Percentiles rank a stretch among this genome's conserved stretches.
Evolutionary conservation across 352 stramenopile species (phyloP).

Genomic region (Lagenidium sp.): DNA sequence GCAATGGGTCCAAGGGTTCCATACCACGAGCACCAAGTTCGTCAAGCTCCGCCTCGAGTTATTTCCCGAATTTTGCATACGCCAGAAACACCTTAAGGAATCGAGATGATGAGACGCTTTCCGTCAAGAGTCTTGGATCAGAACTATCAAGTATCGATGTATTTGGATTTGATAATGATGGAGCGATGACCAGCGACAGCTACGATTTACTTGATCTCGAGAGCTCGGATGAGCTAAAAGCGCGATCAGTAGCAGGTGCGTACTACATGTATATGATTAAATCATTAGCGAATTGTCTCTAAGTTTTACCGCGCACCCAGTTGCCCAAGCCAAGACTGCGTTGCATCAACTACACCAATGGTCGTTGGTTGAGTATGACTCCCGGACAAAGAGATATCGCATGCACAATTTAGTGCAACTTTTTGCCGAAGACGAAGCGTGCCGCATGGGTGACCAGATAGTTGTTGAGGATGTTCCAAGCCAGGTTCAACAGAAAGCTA

Average conservation of each 20-base stretch:
- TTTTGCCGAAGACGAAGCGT: slow-evolving; percentile 72
- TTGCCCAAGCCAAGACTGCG: slow-evolving; percentile 34
- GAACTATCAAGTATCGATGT: slow-evolving; percentile 62
- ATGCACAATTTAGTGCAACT: slow-evolving; percentile 82
- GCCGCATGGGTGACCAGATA: slow-evolving; percentile 28
- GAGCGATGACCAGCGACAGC: slow-evolving; percentile 60
- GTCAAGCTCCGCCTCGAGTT: no score
- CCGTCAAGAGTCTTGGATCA: slow-evolving; percentile 48
- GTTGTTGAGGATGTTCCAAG: background rate
- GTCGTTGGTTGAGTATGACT: slow-evolving; percentile 72
- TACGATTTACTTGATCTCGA: slow-evolving; percentile 68
- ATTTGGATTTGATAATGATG: slow-evolving; percentile 66
- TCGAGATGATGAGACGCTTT: slow-evolving; percentile 39
- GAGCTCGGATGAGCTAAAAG: slow-evolving; percentile 47
- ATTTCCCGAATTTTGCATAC: slow-evolving; percentile 41
- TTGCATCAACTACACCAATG: slow-evolving; percentile 65
- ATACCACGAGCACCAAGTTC: no score
- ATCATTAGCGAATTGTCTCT: no score
- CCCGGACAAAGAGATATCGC: slow-evolving; percentile 51
- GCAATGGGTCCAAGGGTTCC: no score
- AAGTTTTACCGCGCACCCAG: slow-evolving; percentile 4
- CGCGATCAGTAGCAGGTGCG: slow-evolving; percentile 25
- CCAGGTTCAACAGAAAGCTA: no score
- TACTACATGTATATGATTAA: no score
- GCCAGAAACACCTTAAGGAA: slow-evolving; percentile 5